Conservation (phyloP, 2,329 filamentous ascomycete genomes). For the Endocalyx cinctus region DNA sequence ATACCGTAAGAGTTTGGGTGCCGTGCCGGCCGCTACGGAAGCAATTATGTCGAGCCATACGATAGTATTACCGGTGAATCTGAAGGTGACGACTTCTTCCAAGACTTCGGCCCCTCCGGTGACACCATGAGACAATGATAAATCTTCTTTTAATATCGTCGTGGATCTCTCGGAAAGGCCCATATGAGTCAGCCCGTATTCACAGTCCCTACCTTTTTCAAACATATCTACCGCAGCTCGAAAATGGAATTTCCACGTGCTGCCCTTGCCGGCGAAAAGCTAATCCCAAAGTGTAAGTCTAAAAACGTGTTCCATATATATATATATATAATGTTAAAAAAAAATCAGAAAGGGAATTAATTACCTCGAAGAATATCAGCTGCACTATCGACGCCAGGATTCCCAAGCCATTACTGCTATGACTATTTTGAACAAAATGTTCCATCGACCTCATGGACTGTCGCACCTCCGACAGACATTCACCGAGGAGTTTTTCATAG, state of each 20-base stretch:
- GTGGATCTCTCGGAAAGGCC: neutral
- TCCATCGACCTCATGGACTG: neutral
- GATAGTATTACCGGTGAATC: neutral
- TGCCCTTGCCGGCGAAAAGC: neutral
- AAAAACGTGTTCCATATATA: too few species aligned
- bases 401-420: neutral
- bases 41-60: conserved; percentile 1
- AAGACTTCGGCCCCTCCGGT: neutral
- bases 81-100: neutral
- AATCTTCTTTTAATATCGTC: neutral
- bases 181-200: neutral
- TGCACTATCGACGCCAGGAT: neutral
- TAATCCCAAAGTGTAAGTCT: too few species aligned
- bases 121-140: too few species aligned
- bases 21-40: conserved; percentile 1
- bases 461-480: neutral
- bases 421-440: neutral
- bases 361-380: neutral
- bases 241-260: neutral
- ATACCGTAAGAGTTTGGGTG: conserved; percentile 1
- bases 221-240: neutral
- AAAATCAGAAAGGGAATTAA: too few species aligned
- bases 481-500: neutral
- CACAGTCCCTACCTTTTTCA: too few species aligned
- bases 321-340: too few species aligned